These are phyloP conservation scores for Capsicum pubescens DNA, from an alignment of 257 asterid species.

Conservation along the genomic window DNA sequence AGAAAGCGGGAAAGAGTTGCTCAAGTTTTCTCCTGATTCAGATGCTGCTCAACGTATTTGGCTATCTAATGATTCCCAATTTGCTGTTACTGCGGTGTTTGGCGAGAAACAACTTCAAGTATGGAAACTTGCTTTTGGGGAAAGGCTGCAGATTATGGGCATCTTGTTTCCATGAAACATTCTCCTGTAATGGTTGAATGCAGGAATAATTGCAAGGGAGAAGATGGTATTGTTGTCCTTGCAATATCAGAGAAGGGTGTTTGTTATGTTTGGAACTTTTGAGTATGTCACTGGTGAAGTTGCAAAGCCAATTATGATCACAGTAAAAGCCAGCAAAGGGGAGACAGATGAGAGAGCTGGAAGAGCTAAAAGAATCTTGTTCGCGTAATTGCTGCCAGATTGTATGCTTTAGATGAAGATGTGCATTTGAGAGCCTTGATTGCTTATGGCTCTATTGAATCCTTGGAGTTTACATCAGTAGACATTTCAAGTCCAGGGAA, in stretches of 20 bases:
- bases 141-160: constrained; percentile 32
- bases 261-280: constrained; percentile 42
- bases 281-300: constrained; percentile 31
- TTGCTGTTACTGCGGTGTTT: constrained; percentile 38
- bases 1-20: constrained; percentile 40
- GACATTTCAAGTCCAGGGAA: constrained; percentile 37
- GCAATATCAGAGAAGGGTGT: constrained; percentile 44
- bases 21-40: constrained; percentile 39
- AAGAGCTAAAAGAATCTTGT: constrained; percentile 30
- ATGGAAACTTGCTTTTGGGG: constrained; percentile 36
- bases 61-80: constrained; percentile 39
- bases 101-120: constrained; percentile 41
- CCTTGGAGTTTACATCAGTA: constrained; percentile 36
- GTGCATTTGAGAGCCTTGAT: constrained; percentile 33
- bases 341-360: constrained; percentile 28
- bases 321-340: constrained; percentile 24
- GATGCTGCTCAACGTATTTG: constrained; percentile 34
- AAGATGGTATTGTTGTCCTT: constrained; percentile 39
- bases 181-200: constrained; percentile 39
- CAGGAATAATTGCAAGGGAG: constrained; percentile 35
- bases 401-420: constrained; percentile 24
- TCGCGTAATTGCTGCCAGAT: constrained; percentile 39
- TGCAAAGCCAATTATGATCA: constrained; percentile 42
- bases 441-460: constrained; percentile 42
- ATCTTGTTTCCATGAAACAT: constrained; percentile 39